Conservation (phyloP, 2,329 filamentous ascomycete genomes). For the Ophiosphaerella narmari region DNA sequence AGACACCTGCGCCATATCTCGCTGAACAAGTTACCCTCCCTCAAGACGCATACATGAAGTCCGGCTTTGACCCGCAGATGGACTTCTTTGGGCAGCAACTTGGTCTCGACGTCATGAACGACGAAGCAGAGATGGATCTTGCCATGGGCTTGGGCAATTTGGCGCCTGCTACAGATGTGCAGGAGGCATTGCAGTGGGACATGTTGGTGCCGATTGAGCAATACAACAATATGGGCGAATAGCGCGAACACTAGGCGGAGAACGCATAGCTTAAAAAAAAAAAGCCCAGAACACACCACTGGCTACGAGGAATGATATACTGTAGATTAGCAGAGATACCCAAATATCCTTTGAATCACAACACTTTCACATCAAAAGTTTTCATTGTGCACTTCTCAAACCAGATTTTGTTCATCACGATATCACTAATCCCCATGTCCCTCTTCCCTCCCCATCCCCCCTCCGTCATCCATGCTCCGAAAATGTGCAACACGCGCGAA, state of each 20-base stretch:
- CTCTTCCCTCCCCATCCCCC: too few relatives aligned
- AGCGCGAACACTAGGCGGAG: background rate
- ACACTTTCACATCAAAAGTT: too few relatives aligned
- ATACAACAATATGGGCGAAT: conserved; percentile 26
- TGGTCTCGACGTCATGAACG: conserved; percentile 20
- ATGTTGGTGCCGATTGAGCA: conserved; percentile 32
- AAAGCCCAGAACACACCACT: background rate
- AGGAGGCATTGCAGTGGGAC: conserved; percentile 27
- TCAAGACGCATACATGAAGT: background rate
- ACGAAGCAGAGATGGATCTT: conserved; percentile 30
- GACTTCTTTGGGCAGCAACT: conserved; percentile 12
- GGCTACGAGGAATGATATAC: conserved; percentile 1
- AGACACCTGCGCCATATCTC: conserved; percentile 36
- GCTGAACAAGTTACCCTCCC: conserved; percentile 9
- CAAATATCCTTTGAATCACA: too few relatives aligned
- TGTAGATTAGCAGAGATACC: background rate
- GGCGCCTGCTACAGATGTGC: conserved; percentile 23
- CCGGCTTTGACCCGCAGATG: conserved; percentile 11
- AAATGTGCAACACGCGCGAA: too few relatives aligned
- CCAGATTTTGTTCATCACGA: too few relatives aligned
- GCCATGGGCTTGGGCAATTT: conserved; percentile 27
- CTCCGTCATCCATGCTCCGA: too few relatives aligned
- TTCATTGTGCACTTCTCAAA: too few relatives aligned
- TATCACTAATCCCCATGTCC: too few relatives aligned
- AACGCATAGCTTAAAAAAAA: background rate